phyloP scores from a whole-genome alignment of 1,284 basidiomycete species.

The Boletellus deceptivus region DNA sequence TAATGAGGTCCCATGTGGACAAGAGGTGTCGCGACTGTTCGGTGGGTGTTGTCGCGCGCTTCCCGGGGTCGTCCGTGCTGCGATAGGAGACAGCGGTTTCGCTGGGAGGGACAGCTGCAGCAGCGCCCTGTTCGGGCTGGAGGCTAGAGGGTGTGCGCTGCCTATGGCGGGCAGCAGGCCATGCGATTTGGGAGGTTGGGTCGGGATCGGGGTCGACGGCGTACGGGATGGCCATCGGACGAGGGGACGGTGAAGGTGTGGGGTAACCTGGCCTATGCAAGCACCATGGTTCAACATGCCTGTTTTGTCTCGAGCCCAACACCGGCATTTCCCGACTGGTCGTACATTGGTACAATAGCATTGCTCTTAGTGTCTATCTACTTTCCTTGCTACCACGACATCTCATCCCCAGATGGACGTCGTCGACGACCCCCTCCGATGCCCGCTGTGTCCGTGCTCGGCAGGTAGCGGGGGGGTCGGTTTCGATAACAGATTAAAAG shows the following conservation, averaged over 20 bases:
- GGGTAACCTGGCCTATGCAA: no score
- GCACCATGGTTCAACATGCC: slow-evolving; percentile 5
- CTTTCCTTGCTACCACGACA: no score
- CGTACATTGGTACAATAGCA: no score
- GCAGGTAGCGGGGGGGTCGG: slow-evolving; percentile 25
- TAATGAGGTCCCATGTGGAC: slow-evolving; percentile 72
- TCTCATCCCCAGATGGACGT: slow-evolving; percentile 34
- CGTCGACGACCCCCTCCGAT: slow-evolving; percentile 33
- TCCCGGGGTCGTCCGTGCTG: slow-evolving; percentile 23
- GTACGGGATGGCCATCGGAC: slow-evolving; percentile 50
- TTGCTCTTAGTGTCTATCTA: no score
- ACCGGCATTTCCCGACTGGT: slow-evolving; percentile 24
- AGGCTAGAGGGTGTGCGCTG: slow-evolving; percentile 27
- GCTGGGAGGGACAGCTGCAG: slow-evolving; percentile 6
- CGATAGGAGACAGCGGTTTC: slow-evolving; percentile 24
- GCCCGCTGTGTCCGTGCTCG: slow-evolving; percentile 24
- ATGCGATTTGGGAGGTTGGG: slow-evolving; percentile 71
- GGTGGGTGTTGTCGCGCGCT: slow-evolving; percentile 12
- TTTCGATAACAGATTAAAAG: slow-evolving; percentile 65
- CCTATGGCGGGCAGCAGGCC: slow-evolving; percentile 56
- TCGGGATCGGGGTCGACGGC: slow-evolving; percentile 61
- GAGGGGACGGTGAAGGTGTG: neutral
- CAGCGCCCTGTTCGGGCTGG: slow-evolving; percentile 19
- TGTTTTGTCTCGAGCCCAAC: slow-evolving; percentile 20
- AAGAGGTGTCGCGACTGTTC: slow-evolving; percentile 39